These are phyloP conservation scores for Hordeum pubiflorum DNA, from an alignment of 202 grass and related monocot species.

Conservation along the genomic window DNA sequence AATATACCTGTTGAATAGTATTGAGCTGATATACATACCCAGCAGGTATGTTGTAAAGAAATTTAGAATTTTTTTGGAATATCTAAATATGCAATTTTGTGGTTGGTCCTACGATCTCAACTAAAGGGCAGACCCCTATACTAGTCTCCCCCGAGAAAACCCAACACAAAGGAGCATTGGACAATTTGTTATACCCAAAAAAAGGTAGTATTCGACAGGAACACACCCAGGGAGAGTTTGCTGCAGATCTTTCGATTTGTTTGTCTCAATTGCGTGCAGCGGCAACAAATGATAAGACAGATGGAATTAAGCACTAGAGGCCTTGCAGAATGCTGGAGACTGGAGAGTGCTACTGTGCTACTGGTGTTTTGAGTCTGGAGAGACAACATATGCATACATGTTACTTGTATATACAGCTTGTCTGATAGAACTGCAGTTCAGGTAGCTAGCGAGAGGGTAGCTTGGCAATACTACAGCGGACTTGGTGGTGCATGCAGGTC, in stretches of 20 bases:
- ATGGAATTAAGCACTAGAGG: not conserved
- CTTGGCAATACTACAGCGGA: not conserved
- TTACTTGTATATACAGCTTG: not conserved
- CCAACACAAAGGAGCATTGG: too few relatives aligned
- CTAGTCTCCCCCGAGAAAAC: too few relatives aligned
- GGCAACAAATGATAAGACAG: not conserved
- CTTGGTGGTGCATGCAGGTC: too few relatives aligned
- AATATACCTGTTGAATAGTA: too few relatives aligned
- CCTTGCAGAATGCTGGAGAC: not conserved
- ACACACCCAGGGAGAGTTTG: not conserved
- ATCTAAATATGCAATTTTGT: too few relatives aligned
- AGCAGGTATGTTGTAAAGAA: too few relatives aligned
- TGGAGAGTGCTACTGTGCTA: not conserved
- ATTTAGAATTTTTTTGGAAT: too few relatives aligned
- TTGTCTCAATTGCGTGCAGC: not conserved
- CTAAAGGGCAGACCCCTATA: too few relatives aligned
- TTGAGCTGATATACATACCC: too few relatives aligned
- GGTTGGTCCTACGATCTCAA: too few relatives aligned
- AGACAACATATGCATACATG: not conserved
- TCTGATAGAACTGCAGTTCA: not conserved
- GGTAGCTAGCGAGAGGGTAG: conserved; percentile 21
- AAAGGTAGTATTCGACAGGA: not conserved
- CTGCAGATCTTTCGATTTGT: not conserved
- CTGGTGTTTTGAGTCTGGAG: not conserved
- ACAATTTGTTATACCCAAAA: not conserved